Evolutionary conservation across 306 rosid species (phyloP).

Genomic region (Oemleria cerasiformis): DNA sequence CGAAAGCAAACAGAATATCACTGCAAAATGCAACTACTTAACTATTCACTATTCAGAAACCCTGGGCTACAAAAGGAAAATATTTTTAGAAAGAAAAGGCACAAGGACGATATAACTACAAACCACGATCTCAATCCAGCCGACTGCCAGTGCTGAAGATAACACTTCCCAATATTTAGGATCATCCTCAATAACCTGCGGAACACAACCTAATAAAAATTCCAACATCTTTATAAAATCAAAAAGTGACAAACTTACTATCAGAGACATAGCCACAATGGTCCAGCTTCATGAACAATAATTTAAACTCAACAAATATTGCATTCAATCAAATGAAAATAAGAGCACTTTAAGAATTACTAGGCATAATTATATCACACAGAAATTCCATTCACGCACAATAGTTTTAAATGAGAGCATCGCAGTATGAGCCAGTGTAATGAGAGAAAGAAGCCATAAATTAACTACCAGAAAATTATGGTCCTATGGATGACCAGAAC

Average conservation of each 20-base stretch:
- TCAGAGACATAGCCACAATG: conserved; percentile 4
- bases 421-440: conserved; percentile 9
- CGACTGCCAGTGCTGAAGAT: conserved; percentile 78
- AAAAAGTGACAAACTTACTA: background rate
- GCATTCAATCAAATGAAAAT: background rate
- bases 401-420: background rate
- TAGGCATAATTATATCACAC: background rate
- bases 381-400: conserved; percentile 2
- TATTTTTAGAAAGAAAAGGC: background rate
- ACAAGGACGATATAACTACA: conserved; percentile 26
- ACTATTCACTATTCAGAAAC: conserved; percentile 18
- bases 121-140: conserved; percentile 96
- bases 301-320: background rate
- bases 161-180: conserved; percentile 81
- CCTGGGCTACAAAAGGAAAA: background rate
- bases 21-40: conserved; percentile 20
- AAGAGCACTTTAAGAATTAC: background rate
- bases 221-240: conserved; percentile 19
- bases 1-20: conserved; percentile 22
- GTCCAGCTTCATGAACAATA: background rate
- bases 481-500: background rate
- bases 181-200: conserved; percentile 79
- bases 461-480: background rate
- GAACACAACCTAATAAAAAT: conserved; percentile 23
- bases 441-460: background rate